Evolutionary conservation across 805 yeast genomes (phyloP).

Genomic region (Candida fluviatilis): DNA sequence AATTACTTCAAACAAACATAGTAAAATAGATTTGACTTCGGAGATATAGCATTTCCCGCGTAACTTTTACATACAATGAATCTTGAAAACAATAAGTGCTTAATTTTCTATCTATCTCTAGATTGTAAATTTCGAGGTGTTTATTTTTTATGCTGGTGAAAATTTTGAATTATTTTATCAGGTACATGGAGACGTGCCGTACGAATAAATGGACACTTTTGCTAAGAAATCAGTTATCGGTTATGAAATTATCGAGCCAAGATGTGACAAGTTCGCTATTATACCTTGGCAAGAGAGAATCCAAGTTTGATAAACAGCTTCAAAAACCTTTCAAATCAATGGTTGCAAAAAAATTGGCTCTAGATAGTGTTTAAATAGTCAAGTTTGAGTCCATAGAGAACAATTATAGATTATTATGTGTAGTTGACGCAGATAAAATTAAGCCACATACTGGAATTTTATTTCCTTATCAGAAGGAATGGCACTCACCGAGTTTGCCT

Average conservation of each 20-base stretch:
- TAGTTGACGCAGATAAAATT: too few species aligned
- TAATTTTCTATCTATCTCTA: too few species aligned
- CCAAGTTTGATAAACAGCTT: too few species aligned
- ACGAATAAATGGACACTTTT: not conserved
- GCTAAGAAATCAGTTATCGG: too few species aligned
- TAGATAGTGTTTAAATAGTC: not conserved
- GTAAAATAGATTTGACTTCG: too few species aligned
- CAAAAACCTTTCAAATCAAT: slow-evolving; percentile 1
- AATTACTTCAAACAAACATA: too few species aligned
- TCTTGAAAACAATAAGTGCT: too few species aligned
- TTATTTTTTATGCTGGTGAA: not conserved
- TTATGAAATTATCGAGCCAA: not conserved
- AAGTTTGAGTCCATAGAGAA: not conserved
- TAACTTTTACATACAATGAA: too few species aligned
- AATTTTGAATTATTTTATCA: not conserved
- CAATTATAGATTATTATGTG: not conserved
- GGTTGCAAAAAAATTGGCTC: not conserved
- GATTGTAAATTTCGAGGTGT: too few species aligned
- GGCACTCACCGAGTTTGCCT: not conserved
- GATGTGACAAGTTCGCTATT: too few species aligned
- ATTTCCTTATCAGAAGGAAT: not conserved
- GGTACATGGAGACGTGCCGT: not conserved
- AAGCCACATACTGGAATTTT: not conserved
- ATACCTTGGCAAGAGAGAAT: too few species aligned
- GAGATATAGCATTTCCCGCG: too few species aligned